Evolutionary conservation across 495 filamentous ascomycete genomes (phyloP).

Genomic region (Hypoxylon rickii): DNA sequence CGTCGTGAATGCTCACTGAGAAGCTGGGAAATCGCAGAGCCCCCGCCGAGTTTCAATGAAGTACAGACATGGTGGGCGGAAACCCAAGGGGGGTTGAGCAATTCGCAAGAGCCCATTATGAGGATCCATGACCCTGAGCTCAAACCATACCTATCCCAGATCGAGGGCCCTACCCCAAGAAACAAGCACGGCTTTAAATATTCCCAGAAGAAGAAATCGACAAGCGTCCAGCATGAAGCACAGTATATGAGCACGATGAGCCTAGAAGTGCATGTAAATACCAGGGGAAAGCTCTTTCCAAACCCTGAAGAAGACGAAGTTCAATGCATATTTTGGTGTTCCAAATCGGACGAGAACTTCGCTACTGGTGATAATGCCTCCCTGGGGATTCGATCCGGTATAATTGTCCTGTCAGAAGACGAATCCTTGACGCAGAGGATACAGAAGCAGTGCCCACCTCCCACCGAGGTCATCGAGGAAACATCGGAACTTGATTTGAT

Average conservation of each 20-base stretch:
- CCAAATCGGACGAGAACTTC: slow-evolving; percentile 70
- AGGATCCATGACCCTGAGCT: slow-evolving; percentile 39
- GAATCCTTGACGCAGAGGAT: slow-evolving; percentile 56
- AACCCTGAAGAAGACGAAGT: slow-evolving; percentile 92
- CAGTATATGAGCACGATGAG: slow-evolving; percentile 98
- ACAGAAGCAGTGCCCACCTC: slow-evolving; percentile 49
- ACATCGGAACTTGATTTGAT: slow-evolving; percentile 81
- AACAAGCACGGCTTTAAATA: slow-evolving; percentile 85
- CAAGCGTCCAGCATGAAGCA: slow-evolving; percentile 79
- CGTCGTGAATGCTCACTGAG: slow-evolving; percentile 58
- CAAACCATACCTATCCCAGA: slow-evolving; percentile 70
- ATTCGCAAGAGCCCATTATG: slow-evolving; percentile 60
- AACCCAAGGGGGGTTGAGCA: slow-evolving; percentile 31
- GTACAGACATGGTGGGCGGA: slow-evolving; percentile 69
- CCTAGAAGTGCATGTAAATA: slow-evolving; percentile 93
- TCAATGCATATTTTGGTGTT: slow-evolving; percentile 87
- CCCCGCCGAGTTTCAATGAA: slow-evolving; percentile 72
- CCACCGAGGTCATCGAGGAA: slow-evolving; percentile 72
- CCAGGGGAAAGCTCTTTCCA: slow-evolving; percentile 74
- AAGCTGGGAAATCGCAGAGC: slow-evolving; percentile 67
- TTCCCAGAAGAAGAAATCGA: slow-evolving; percentile 75
- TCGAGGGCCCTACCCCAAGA: slow-evolving; percentile 86
- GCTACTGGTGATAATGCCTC: slow-evolving; percentile 49
- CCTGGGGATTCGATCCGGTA: slow-evolving; percentile 52
- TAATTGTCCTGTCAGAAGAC: slow-evolving; percentile 66